Percentiles rank a stretch among this genome's conserved stretches.
phyloP scores from a whole-genome alignment of 2,329 filamentous ascomycete genomes.

The Claviceps pusilla region DNA sequence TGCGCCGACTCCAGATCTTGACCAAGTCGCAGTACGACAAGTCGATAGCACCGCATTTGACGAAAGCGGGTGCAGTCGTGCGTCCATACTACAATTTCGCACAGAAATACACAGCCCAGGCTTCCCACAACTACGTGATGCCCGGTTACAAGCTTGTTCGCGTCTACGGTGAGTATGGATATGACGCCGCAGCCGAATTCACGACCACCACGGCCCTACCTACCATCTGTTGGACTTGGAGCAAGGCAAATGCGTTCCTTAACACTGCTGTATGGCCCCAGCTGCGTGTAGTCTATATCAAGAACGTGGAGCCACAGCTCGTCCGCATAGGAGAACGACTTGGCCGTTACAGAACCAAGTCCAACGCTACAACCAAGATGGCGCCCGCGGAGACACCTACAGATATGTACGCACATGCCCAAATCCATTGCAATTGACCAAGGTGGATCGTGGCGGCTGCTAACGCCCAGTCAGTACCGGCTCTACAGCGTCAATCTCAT shows the following conservation, averaged over 20 bases:
- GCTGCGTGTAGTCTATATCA: slow-evolving; percentile 62
- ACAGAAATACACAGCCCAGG: slow-evolving; percentile 46
- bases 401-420: not conserved
- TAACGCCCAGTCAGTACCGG: not conserved
- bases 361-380: slow-evolving; percentile 13
- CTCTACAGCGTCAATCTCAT: slow-evolving; percentile 14
- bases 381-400: not conserved
- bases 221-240: slow-evolving; percentile 54
- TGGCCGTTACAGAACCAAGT: slow-evolving; percentile 48
- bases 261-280: slow-evolving; percentile 69
- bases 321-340: slow-evolving; percentile 82
- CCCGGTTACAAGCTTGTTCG: slow-evolving; percentile 61
- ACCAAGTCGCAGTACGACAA: slow-evolving; percentile 53
- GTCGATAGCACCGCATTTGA: slow-evolving; percentile 58
- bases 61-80: slow-evolving; percentile 39
- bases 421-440: not conserved
- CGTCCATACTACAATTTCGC: slow-evolving; percentile 60
- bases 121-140: slow-evolving; percentile 57
- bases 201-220: slow-evolving; percentile 57
- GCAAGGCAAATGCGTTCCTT: slow-evolving; percentile 54
- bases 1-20: slow-evolving; percentile 48
- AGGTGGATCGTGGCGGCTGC: not conserved
- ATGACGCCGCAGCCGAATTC: slow-evolving; percentile 50
- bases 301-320: slow-evolving; percentile 91
- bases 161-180: slow-evolving; percentile 59